These are phyloP conservation scores for Carnegiea gigantea DNA, from an alignment of 179 eudicot genomes.

Conservation along the genomic window DNA sequence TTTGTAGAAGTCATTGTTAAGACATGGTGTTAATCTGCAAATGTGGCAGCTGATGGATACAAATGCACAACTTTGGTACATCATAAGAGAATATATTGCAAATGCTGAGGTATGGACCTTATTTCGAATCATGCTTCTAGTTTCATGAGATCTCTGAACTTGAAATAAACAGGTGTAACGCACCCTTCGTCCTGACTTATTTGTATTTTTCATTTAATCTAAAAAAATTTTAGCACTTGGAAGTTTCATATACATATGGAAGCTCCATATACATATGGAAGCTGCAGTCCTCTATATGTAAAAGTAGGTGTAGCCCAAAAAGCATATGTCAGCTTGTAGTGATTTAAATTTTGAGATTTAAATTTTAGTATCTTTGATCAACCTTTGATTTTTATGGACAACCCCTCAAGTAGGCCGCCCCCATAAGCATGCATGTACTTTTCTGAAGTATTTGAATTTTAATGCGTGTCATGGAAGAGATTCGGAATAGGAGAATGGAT, in stretches of 20 bases:
- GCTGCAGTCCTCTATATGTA: neutral
- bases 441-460: neutral
- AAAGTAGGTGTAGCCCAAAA: neutral
- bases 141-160: neutral
- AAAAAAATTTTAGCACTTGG: neutral
- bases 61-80: constrained; percentile 98
- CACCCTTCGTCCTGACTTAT: neutral
- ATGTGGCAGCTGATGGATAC: constrained; percentile 92
- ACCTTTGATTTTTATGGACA: neutral
- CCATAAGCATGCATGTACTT: neutral
- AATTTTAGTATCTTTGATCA: neutral
- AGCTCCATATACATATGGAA: neutral
- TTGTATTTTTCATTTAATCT: neutral
- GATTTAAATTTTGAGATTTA: neutral
- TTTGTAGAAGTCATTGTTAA: neutral
- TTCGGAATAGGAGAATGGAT: neutral
- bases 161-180: neutral
- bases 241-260: neutral
- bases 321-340: neutral
- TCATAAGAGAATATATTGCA: constrained; percentile 89
- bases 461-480: constrained; percentile 1
- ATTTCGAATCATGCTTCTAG: neutral
- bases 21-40: constrained; percentile 19
- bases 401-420: too few relatives aligned
- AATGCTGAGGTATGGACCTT: constrained; percentile 71